Evolutionary conservation across 345 rosid species (phyloP).

Genomic region (Gossypioides kirkii): DNA sequence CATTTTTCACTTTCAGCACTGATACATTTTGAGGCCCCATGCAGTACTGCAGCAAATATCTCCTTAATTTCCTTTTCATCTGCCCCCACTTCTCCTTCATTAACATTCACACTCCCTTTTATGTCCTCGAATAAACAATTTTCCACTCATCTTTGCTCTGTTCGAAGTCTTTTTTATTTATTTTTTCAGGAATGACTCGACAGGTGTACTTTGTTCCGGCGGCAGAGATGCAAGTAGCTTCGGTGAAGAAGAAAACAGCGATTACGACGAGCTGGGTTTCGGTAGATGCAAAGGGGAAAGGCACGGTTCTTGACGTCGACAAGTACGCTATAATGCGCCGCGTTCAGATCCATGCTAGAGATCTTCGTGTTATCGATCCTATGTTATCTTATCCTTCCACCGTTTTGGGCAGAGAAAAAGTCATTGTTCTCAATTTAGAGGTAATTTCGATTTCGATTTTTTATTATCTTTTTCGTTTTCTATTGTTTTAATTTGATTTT

Average conservation of each 20-base stretch:
- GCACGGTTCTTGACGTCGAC: conserved; percentile 37
- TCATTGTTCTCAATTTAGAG: conserved; percentile 55
- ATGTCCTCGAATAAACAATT: background rate
- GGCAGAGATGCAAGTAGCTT: conserved; percentile 17
- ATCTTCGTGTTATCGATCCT: conserved; percentile 58
- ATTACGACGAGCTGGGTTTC: conserved; percentile 42
- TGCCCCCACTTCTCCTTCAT: background rate
- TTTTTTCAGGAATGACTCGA: conserved; percentile 5
- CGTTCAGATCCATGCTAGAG: conserved; percentile 52
- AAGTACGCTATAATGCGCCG: conserved; percentile 55
- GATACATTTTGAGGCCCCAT: background rate
- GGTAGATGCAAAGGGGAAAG: conserved; percentile 31
- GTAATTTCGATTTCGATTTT: conserved; percentile 15
- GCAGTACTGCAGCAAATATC: background rate
- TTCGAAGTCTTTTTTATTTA: no score
- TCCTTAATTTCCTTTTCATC: background rate
- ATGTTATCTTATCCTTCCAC: conserved; percentile 45
- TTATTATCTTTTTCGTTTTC: background rate
- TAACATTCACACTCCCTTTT: background rate
- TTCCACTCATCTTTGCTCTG: background rate
- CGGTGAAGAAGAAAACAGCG: conserved; percentile 36
- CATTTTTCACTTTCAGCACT: conserved; percentile 4
- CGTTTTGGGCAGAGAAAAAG: conserved; percentile 45
- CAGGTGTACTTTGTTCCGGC: conserved; percentile 13
- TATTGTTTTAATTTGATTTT: background rate